Evolutionary conservation across 148 eudicot genomes (phyloP).

Genomic region (Beta vulgaris): DNA sequence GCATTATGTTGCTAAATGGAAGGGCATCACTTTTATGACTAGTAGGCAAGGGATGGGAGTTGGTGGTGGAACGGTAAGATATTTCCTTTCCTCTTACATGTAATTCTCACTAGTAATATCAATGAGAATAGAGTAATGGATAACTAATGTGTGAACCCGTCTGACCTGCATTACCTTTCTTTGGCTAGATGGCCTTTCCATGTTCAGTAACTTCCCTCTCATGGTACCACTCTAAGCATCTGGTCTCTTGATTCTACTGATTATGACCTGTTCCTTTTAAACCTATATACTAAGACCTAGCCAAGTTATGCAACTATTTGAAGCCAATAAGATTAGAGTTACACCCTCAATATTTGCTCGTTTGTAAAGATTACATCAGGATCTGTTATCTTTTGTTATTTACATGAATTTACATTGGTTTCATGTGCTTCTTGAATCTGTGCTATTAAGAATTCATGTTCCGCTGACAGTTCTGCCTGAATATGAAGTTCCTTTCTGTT

Average conservation of each 20-base stretch:
- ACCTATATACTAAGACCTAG: background rate
- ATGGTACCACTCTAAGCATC: background rate
- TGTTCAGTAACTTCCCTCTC: background rate
- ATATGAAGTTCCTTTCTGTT: background rate
- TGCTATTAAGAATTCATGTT: background rate
- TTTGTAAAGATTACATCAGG: background rate
- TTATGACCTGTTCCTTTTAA: background rate
- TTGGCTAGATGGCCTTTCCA: background rate
- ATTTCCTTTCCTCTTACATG: background rate
- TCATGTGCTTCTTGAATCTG: constrained; percentile 1
- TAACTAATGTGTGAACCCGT: background rate
- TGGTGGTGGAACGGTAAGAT: constrained; percentile 90
- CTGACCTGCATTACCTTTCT: background rate
- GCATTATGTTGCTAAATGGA: constrained; percentile 98
- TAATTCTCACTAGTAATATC: background rate
- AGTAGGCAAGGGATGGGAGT: constrained; percentile 97
- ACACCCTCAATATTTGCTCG: background rate
- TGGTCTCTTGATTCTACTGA: background rate
- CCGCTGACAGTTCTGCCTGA: background rate
- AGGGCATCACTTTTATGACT: constrained; percentile 86
- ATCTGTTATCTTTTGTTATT: background rate
- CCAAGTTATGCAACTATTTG: background rate
- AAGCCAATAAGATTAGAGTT: background rate
- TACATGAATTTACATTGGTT: background rate
- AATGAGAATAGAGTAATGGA: background rate